These are phyloP conservation scores for Gaultheria prostrata DNA, from an alignment of 148 eudicot species.

Conservation along the genomic window DNA sequence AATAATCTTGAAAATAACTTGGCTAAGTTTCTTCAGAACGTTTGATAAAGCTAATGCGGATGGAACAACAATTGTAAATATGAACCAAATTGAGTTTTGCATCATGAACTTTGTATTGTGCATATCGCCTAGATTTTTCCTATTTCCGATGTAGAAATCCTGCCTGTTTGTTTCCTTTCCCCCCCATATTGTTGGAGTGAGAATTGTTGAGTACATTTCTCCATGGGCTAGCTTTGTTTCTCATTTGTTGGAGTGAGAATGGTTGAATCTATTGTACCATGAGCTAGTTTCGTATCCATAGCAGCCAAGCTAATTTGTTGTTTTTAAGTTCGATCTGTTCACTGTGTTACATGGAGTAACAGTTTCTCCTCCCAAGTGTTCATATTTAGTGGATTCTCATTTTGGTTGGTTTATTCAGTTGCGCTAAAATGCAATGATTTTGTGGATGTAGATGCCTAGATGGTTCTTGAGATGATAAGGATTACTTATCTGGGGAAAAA, in stretches of 20 bases:
- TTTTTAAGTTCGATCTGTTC: too few relatives aligned
- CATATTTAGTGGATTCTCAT: too few relatives aligned
- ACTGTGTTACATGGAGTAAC: neutral
- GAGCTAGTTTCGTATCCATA: neutral
- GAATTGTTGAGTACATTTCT: too few relatives aligned
- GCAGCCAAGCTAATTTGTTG: too few relatives aligned
- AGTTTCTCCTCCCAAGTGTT: neutral
- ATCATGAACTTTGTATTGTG: too few relatives aligned
- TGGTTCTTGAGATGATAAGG: neutral
- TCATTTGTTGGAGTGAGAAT: neutral
- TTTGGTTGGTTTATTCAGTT: too few relatives aligned
- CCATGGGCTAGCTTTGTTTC: neutral
- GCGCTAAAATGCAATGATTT: too few relatives aligned
- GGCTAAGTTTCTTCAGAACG: neutral
- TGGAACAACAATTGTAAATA: neutral
- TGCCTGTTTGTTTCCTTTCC: too few relatives aligned
- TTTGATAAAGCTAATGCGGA: neutral
- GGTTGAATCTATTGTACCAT: neutral
- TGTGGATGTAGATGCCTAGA: too few relatives aligned
- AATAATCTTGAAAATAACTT: neutral
- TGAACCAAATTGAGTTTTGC: neutral
- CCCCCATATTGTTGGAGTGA: too few relatives aligned
- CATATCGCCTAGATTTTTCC: neutral
- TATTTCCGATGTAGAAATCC: neutral
- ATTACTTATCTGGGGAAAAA: too few relatives aligned